Evolutionary conservation across 225 moss, liverwort and hornwort species (phyloP), one percentile per base, ranked within the genome.

Genomic region (Thuidium tamariscinum): DNA sequence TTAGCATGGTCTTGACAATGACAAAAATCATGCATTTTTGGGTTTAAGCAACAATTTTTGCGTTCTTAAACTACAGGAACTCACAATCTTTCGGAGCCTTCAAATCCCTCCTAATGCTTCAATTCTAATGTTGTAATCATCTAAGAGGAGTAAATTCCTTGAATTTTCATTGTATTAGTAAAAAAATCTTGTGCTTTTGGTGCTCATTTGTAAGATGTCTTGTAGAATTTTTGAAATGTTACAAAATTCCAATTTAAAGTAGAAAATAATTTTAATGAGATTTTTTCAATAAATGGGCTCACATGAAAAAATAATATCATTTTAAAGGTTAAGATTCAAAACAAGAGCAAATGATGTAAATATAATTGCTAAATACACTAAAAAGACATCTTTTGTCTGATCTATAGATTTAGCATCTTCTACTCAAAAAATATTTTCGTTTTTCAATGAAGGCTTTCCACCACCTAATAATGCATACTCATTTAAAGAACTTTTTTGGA

Each of bases 111-210:
- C n/a, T n/a, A n/a, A n/a, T n/a, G n/a, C n/a, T n/a, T n/a, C n/a
- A 22, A 67, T 37, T 67, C 7, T 12, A 22, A 21, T 22, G 6
- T 67, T 67, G 22, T 0, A 1, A 67, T 7, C 18, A 2, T 36
- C 1, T n/a, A 0, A 66, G 4, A 36, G 20, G 6, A 3, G 21
- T 0, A 37, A 3, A 13, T 37, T 67, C 1, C 3, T 22, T 11
- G 2, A 37, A 4, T 6, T 67, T 67, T 67, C 12, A 3, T 12
- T 37, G 13, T 7, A 67, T 22, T 22, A 6, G 4, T 37, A 12
- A 37, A 22, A 21, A 22, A 67, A 21, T 37, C 3, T 21, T 67
- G 3, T 67, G 3, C 22, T 37, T 5, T 1, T 10, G 36, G 3
- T 1, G 2, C 66, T 2, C 36, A 5, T 21, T 11, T 3, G 11